Base-by-base conservation (phyloP, 2,329 filamentous ascomycete species). In the Stenocarpella maydis region DNA sequence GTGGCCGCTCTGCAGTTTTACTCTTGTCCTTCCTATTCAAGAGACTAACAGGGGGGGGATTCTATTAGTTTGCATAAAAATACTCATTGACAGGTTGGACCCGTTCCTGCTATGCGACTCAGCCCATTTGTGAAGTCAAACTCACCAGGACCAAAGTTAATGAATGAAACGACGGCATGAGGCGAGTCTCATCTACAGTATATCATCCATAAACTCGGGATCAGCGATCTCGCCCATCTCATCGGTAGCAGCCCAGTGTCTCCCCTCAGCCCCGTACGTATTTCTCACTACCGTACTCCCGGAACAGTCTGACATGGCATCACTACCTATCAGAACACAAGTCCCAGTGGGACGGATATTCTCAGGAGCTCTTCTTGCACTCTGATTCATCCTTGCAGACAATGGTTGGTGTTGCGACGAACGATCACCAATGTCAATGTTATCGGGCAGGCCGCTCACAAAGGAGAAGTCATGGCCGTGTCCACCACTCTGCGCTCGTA, bases 271-370 rank as follows among this genome's bases (percentile, higher is more conserved):
- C 8, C 26, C 39, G 24, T 9, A n/a, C 9, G 15, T 37, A 19
- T 67, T 69, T 37, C 67, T 71, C 50, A 71, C 70, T 3, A 71
- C 63, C 17, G 70, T 71, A 17, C 64, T 67, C 10, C 55, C 53
- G 1, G 70, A 71, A 45, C 70, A 71, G 39, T 71, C 70, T 41
- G 70, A 71, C n/a, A 69, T 65, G 14, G 21, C 45, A 31, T 69
- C 70, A 19, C 52, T 31, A 41, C 31, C 28, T 12, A 49, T 14
- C 52, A 60, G n/a, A 24, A 37, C 26, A 12, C 34, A 39, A 9
- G 43, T 47, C 17, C 64, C 70, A 24, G 39, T 37, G 26, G 55
- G 43, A 53, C 26, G 47, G 3, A 49, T 28, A n/a, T 49, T 49
- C 15, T 69, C 34, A 6, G 49, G 58, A 14, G 55, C 53, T 39